Base-by-base conservation (phyloP, 1,284 basidiomycete genomes). In the Leucoagaricus sp. region DNA sequence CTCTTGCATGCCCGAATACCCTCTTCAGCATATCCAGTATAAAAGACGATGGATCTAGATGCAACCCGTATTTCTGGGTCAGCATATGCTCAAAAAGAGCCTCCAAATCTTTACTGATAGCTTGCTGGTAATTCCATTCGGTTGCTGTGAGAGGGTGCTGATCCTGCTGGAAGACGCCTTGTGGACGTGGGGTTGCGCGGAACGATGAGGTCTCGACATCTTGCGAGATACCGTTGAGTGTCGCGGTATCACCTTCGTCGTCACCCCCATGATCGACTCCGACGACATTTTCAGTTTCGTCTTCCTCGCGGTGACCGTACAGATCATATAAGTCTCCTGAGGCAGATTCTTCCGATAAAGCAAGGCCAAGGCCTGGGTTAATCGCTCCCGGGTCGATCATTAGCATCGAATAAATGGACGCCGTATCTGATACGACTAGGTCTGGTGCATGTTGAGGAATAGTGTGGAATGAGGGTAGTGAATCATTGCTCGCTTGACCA, bases 21-120 rank as follows among this genome's bases (percentile, higher is more conserved):
- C 67, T 61, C 55, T 64, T 62, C 64, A 75, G 59, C 53, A 71
- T 57, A 19, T 68, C 69, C 12, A 70, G 57, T 6, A 75, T 54
- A 56, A 74, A 75, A 10, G 72, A 68, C 17, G 64, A 63, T 3
- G 69, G 70, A 36, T 67, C 63, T 31, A 67, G 70, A 56, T 69
- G 65, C 36, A 75, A 67, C 2, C 72, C 73, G 47, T 67, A 75
- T 44, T 73, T 73, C 25, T 69, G 56, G 4, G 65, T 64, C 40
- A 75, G 63, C 72, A 76, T 72, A 55, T 74, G 67, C 53, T 73
- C 71, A 55, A 76, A 76, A 13, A 76, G 63, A 7, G 66, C 57
- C 54, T 76, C 74, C 53, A 75, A 54, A 51, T 73, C 72, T 26
- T 49, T 53, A n/a, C 49, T 49, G n/a, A 55, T 53, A 1, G 60